Evolutionary conservation across 768 basidiomycete species (phyloP), one percentile per base, ranked within the genome.

Genomic region (Pleurotus sapidus): DNA sequence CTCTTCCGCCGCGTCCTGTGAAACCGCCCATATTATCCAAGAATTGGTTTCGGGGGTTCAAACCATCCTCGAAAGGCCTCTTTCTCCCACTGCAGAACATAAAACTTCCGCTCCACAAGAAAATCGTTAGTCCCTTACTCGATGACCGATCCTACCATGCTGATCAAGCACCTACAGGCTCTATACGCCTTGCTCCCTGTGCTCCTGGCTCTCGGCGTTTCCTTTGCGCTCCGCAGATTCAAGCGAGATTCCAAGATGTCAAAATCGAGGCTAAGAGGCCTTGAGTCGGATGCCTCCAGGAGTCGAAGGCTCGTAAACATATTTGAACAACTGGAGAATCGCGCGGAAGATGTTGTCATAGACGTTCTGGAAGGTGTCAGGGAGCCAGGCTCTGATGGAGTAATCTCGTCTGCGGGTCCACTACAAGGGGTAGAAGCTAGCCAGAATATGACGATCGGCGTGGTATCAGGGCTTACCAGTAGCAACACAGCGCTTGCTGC

Each of bases 281-380:
- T 54, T 9, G 51, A 54, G 20, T 54, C 51, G 24, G 37, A 12
- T 5, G 17, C 39, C 17, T 40, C 37, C 23, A 40, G 38, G 24
- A 23, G 23, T 12, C 39, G 82, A 60, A 79, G 75, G 17, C 39
- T 54, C 9, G 17, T 54, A 39, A 23, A 54, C 39, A 42, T 39
- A 18, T 54, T 54, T 25, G 18, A n/a, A 5, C 51, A 54, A n/a
- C 39, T 54, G 15, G 51, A 43, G 20, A 18, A 54, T 11, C 37
- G 42, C 1, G 51, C 51, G 24, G 51, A 40, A 25, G 39, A 39
- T 4, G 39, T 54, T 39, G 51, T 54, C 20, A 54, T 43, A 40
- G 37, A 54, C 5, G 39, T 54, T 54, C 39, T 54, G 15, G 51
- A 54, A 54, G 51, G 76, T 54, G 66, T 72, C 7, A 69, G 72